These are phyloP conservation scores for Spergularia marina DNA, from an alignment of 148 eudicot species.

Conservation along the genomic window DNA sequence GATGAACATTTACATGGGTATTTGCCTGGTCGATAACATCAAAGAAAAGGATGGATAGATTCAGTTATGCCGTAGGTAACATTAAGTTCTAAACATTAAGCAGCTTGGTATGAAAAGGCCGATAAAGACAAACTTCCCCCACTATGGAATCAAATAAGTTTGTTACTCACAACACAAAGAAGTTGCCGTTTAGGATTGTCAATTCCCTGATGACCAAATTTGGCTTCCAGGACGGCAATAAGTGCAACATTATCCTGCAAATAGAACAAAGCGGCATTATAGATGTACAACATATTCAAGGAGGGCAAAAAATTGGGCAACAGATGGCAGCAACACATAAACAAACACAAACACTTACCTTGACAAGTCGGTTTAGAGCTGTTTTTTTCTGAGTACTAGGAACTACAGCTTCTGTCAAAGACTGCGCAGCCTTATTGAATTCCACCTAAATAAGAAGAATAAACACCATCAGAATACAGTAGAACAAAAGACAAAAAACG, in stretches of 20 bases:
- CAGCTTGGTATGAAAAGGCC: not conserved
- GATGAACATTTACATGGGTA: conserved; percentile 90
- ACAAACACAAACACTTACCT: conserved; percentile 43
- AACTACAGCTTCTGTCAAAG: conserved; percentile 88
- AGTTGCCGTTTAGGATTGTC: conserved; percentile 93
- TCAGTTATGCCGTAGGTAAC: no score
- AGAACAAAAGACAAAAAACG: not conserved
- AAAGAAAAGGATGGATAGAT: not conserved
- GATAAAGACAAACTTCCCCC: not conserved
- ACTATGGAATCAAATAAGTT: not conserved
- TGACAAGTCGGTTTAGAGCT: conserved; percentile 78
- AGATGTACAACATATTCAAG: not conserved
- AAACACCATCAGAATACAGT: conserved; percentile 12
- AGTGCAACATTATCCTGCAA: conserved; percentile 92
- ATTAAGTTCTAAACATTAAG: no score
- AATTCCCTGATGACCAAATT: conserved; percentile 73
- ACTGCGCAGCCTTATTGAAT: conserved; percentile 98
- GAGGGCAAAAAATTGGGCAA: not conserved
- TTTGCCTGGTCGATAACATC: conserved; percentile 65
- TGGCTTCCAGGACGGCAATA: conserved; percentile 89
- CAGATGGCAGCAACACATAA: not conserved
- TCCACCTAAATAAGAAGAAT: conserved; percentile 62
- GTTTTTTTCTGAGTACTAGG: conserved; percentile 82
- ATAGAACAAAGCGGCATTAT: conserved; percentile 9
- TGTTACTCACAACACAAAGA: conserved; percentile 89